Conservation (phyloP, 1,284 basidiomycete genomes). For the Chalciporus piperatoides region DNA sequence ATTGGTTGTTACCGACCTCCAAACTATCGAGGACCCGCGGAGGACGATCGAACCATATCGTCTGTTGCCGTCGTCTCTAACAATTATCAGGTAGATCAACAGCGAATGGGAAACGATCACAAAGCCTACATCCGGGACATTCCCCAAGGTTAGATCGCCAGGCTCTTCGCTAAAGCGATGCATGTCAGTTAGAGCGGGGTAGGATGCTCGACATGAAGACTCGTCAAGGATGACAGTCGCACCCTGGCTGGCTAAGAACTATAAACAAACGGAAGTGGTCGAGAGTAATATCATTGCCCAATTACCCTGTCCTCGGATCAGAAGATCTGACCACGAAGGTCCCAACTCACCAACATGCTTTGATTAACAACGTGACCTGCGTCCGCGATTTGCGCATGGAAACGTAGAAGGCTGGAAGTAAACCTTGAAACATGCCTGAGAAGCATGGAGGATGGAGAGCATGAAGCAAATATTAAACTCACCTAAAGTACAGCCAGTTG, state of each 20-base stretch:
- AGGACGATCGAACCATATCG: constrained; percentile 6
- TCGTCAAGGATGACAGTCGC: constrained; percentile 22
- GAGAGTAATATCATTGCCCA: constrained; percentile 24
- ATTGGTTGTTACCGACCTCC: constrained; percentile 2
- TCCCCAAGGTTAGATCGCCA: constrained; percentile 14
- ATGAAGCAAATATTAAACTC: neutral
- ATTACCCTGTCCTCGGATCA: constrained; percentile 25
- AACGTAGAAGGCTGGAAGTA: constrained; percentile 5
- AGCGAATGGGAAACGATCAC: constrained; percentile 9
- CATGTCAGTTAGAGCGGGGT: constrained; percentile 20
- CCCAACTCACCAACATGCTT: constrained; percentile 10
- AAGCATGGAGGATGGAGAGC: constrained; percentile 1
- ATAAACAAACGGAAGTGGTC: constrained; percentile 33
- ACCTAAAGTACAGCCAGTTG: constrained; percentile 3
- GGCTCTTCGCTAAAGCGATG: constrained; percentile 14
- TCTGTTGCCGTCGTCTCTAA: constrained; percentile 1
- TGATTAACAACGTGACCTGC: constrained; percentile 22
- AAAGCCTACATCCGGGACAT: constrained; percentile 21
- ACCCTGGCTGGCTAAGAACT: constrained; percentile 22
- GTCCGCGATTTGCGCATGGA: constrained; percentile 20
- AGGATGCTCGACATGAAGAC: constrained; percentile 23
- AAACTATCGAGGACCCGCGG: constrained; percentile 28
- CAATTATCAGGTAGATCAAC: neutral
- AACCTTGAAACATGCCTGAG: constrained; percentile 10
- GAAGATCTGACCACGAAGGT: constrained; percentile 19